Evolutionary conservation across 345 rosid species (phyloP).

Genomic region (Eucalyptus sp.): DNA sequence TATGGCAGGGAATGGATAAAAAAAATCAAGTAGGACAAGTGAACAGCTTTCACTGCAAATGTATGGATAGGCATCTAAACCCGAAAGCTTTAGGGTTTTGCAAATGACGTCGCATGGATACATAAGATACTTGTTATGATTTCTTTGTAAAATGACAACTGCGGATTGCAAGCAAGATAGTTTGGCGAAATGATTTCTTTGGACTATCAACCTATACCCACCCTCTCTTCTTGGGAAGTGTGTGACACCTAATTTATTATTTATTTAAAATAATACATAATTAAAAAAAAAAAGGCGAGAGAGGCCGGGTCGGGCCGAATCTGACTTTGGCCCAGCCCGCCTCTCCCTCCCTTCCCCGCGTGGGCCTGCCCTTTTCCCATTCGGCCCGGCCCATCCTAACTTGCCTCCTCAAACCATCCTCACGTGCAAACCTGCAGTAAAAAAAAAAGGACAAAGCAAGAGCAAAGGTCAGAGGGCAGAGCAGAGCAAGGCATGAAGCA

Average conservation of each 20-base stretch:
- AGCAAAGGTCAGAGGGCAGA: too few species aligned
- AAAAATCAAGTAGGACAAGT: too few species aligned
- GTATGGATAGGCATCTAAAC: background rate
- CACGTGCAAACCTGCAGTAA: too few species aligned
- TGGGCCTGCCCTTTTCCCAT: too few species aligned
- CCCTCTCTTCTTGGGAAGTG: background rate
- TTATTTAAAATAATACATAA: background rate
- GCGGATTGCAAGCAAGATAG: constrained; percentile 10
- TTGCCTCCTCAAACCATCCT: too few species aligned
- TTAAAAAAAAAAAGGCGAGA: background rate
- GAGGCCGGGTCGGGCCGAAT: too few species aligned
- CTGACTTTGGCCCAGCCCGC: fast-evolving
- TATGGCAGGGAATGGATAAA: background rate
- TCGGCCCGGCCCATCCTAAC: too few species aligned
- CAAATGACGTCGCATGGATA: constrained; percentile 16
- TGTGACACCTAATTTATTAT: too few species aligned
- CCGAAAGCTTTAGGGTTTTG: constrained; percentile 6
- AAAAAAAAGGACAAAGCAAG: too few species aligned
- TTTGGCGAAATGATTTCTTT: constrained; percentile 14
- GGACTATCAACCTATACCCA: constrained; percentile 28
- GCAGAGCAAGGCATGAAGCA: too few species aligned
- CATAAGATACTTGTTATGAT: constrained; percentile 9
- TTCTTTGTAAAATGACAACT: constrained; percentile 24
- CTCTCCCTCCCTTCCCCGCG: too few species aligned
- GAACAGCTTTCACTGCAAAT: background rate